Base-by-base conservation (phyloP, 2,329 filamentous ascomycete genomes). In the Colletotrichum orchidophilum region DNA sequence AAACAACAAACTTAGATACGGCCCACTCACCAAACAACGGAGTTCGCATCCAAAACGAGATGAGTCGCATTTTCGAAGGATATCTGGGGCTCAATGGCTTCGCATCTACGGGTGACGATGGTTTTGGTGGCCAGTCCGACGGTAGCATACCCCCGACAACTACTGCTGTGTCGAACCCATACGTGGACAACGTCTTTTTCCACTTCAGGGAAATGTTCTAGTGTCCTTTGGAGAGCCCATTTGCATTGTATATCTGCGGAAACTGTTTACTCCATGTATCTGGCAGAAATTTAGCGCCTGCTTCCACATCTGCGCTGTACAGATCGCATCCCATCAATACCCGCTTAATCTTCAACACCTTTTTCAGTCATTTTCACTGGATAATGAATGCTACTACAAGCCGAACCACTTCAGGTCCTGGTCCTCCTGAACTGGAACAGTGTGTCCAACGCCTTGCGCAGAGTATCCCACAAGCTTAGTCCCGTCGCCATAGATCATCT, bases 21-120 rank as follows among this genome's bases (percentile, higher is more conserved):
- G 15, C 61, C 15, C 65, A 54, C 5, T 72, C 70, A 18, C 63
- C 71, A 1, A 70, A 76, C 52, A 89, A 88, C 31, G 87, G 87
- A 5, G 73, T 82, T 31, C 83, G 83, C 73, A 83, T 90, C 46
- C 86, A 87, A 66, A 85, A 75, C 26, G 88, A 90, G 75, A 87
- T 90, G 84, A 86, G 83, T 13, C 83, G 84, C 1, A 83, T 85
- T 21, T 83, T 82, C 46, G 81, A 84, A 67, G 79, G 79, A 42
- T 83, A 83, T 58, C 78, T 83, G 5, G 78, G 77, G 1, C 74
- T 81, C 46, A 81, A 80, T 27, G 74, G 81, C 65, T 81, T 81
- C 57, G 79, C 80, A 46, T 76, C 76, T 12, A 74, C 73, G 18
- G 75, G 77, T 15, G 78, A 77, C 4, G 78, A 79, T 3, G 75